Conservation (phyloP, 2,329 filamentous ascomycete species). For the Pestalotiopsis sp. region DNA sequence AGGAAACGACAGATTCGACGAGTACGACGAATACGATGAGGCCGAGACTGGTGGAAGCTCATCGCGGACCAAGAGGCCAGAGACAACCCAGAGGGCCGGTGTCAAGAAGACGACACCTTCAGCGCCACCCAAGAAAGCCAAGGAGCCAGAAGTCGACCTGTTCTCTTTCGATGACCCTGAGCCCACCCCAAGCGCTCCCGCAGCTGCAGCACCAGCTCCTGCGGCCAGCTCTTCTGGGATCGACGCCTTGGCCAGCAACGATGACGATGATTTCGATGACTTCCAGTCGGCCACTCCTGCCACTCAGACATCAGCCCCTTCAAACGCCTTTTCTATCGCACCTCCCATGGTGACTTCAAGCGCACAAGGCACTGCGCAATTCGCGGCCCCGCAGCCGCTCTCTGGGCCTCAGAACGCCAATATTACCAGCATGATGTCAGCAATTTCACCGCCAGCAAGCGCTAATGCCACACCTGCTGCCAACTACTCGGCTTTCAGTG, state of each 20-base stretch:
- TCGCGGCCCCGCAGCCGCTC: conserved; percentile 81
- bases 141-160: conserved; percentile 87
- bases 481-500: conserved; percentile 67
- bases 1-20: conserved; percentile 81
- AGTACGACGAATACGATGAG: conserved; percentile 96
- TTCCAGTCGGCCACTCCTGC: conserved; percentile 85
- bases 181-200: conserved; percentile 49
- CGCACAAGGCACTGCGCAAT: conserved; percentile 64
- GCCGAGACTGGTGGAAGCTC: conserved; percentile 58
- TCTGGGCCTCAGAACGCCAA: conserved; percentile 81
- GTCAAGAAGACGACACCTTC: conserved; percentile 56
- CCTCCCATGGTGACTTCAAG: conserved; percentile 53
- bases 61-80: conserved; percentile 53
- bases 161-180: conserved; percentile 87
- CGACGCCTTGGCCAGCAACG: conserved; percentile 53
- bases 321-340: conserved; percentile 46
- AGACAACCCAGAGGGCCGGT: conserved; percentile 44
- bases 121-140: conserved; percentile 70
- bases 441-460: conserved; percentile 75
- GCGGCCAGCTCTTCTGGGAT: conserved; percentile 50
- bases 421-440: conserved; percentile 81
- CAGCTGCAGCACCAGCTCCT: conserved; percentile 44
- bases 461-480: conserved; percentile 56
- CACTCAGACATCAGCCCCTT: conserved; percentile 45
- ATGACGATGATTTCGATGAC: conserved; percentile 96